Percentiles rank a stretch among this genome's conserved stretches.
These are phyloP conservation scores for Mycosphaerelloides madeirae DNA, from an alignment of 2,329 filamentous ascomycete genomes.

Conservation along the genomic window DNA sequence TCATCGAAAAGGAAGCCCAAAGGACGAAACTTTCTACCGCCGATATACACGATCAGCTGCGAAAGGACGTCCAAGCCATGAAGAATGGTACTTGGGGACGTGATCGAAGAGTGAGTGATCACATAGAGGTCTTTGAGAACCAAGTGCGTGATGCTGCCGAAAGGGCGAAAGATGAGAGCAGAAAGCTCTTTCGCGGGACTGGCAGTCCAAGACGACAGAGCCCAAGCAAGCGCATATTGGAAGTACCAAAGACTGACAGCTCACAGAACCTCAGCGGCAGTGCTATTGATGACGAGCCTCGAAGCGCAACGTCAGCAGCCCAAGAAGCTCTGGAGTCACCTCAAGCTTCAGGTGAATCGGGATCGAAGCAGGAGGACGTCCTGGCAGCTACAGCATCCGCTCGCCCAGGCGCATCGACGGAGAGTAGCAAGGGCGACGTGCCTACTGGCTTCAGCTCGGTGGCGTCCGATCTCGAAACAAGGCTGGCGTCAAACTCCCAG, in stretches of 20 bases:
- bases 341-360: conserved; percentile 1
- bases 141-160: conserved; percentile 17
- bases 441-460: neutral
- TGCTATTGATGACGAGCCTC: conserved; percentile 6
- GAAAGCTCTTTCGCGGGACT: conserved; percentile 9
- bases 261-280: conserved; percentile 1
- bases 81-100: conserved; percentile 27
- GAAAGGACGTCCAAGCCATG: conserved; percentile 23
- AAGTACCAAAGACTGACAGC: neutral
- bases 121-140: conserved; percentile 24
- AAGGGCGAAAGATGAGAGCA: conserved; percentile 18
- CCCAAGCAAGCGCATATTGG: conserved; percentile 1
- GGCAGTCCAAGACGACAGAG: conserved; percentile 3
- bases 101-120: conserved; percentile 22
- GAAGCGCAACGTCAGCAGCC: neutral
- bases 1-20: conserved; percentile 23
- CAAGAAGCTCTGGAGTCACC: conserved; percentile 13
- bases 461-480: neutral
- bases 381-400: conserved; percentile 18
- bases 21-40: conserved; percentile 23
- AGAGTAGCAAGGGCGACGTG: neutral
- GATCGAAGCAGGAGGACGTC: conserved; percentile 13
- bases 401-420: conserved; percentile 10
- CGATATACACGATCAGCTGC: conserved; percentile 19
- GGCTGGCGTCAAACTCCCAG: neutral